These are phyloP conservation scores for Paramecium tetraurelia DNA, from an alignment of 73 alveolate genomes.

Conservation along the genomic window DNA sequence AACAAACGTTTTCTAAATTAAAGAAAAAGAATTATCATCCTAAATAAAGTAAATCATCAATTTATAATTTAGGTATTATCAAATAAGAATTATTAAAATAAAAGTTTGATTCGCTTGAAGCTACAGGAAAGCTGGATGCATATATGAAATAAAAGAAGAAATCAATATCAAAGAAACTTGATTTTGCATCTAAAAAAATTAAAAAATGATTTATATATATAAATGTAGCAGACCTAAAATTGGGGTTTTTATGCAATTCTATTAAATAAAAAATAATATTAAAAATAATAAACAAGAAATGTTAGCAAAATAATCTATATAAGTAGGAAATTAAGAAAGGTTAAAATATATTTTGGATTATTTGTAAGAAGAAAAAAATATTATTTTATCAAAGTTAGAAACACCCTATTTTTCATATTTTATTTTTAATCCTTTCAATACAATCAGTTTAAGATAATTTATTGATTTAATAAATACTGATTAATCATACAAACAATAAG, in stretches of 20 bases:
- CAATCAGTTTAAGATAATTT: no score
- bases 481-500: no score
- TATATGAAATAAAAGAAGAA: not conserved
- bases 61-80: not conserved
- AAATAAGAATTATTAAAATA: not conserved
- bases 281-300: not conserved
- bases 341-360: no score
- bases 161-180: not conserved
- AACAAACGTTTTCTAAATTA: not conserved
- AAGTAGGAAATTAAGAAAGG: not conserved
- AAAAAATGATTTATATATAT: not conserved
- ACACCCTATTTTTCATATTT: not conserved
- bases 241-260: not conserved
- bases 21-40: slow-evolving; percentile 14
- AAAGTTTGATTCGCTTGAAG: slow-evolving; percentile 7
- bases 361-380: not conserved
- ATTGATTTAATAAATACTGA: not conserved
- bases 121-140: not conserved
- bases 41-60: not conserved
- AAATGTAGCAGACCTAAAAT: not conserved
- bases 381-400: not conserved
- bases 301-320: not conserved
- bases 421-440: not conserved
- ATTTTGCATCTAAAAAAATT: not conserved
- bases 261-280: no score